Evolutionary conservation across 345 rosid species (phyloP), one percentile per base, ranked within the genome.

Genomic region (Geranium brycei): DNA sequence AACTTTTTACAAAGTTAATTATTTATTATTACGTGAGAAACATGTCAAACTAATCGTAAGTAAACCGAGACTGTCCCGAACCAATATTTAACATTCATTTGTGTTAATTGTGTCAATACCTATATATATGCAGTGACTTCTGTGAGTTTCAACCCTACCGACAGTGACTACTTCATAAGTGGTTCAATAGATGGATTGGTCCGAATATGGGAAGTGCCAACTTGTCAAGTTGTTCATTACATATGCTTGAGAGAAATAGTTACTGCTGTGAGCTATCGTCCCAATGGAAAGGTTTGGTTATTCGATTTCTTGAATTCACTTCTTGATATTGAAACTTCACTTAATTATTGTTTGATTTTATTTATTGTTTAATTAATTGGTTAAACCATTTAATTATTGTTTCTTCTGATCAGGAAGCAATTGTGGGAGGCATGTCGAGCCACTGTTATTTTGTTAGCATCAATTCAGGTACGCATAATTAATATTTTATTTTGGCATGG

Each of bases 131-230:
- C 78, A 85, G 91, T 85, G 65, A 83, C 86, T 61, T 81, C 82
- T 66, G 84, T 85, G 30, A 79, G 82, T 63, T 83, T 85, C 74
- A 83, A 83, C 63, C 91, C 86, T 31, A 70, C 70, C 59, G 85
- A 83, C 72, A 83, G 78, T 57, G 77, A 85, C 72, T 79, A 78
- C 72, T 83, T 85, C 66, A 79, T 85, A 71, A 81, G 85, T 11
- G 91, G 86, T 69, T 85, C 87, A 17, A 76, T 75, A 14, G 91
- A 85, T 79, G 88, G 88, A 19, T 83, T 75, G 73, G 87, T 86
- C 59, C 89, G 96, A 19, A 78, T 86, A 60, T 89, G 96, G 96
- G 85, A 86, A 78, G 83, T 81, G 23, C 64, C 69, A 15, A 60
- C 40, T 18, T 74, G 84, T 57, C 77, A 58, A 62, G 91, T 89